phyloP scores from a whole-genome alignment of 768 basidiomycete species.

The Lactifluus pinguis region DNA sequence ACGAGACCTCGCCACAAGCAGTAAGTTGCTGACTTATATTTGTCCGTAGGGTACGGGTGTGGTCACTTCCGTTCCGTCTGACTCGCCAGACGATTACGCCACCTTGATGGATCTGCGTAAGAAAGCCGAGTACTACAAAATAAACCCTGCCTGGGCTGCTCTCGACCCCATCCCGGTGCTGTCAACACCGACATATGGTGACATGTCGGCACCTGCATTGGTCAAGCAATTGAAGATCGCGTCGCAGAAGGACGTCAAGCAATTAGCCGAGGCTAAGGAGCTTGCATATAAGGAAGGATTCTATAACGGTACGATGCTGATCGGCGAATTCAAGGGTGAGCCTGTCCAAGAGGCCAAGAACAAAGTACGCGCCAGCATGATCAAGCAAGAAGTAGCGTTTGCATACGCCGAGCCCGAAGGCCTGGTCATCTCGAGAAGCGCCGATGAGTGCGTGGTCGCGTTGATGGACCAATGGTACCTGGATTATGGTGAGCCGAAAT shows the following conservation, averaged over 20 bases:
- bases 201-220: constrained; percentile 76
- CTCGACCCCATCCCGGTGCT: constrained; percentile 84
- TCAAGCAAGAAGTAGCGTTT: constrained; percentile 68
- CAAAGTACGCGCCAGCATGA: constrained; percentile 79
- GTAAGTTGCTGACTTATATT: constrained; percentile 1
- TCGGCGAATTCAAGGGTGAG: constrained; percentile 86
- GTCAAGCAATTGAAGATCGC: constrained; percentile 89
- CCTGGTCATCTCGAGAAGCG: constrained; percentile 77
- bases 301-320: constrained; percentile 85
- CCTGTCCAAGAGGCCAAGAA: constrained; percentile 86
- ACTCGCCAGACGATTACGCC: constrained; percentile 94
- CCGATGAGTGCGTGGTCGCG: constrained; percentile 97
- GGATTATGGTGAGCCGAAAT: constrained; percentile 88
- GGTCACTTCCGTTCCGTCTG: constrained; percentile 95
- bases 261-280: constrained; percentile 93
- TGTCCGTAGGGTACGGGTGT: constrained; percentile 79
- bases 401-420: constrained; percentile 95
- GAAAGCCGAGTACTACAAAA: constrained; percentile 94
- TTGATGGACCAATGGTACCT: constrained; percentile 99
- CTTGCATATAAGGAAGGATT: constrained; percentile 98
- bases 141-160: constrained; percentile 80
- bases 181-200: constrained; percentile 84
- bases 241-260: constrained; percentile 89
- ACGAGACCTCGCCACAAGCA: constrained; percentile 39
- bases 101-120: constrained; percentile 88